Evolutionary conservation across 2,329 filamentous ascomycete species (phyloP), one percentile per base, ranked within the genome.

Genomic region (Pezicula carpinea): DNA sequence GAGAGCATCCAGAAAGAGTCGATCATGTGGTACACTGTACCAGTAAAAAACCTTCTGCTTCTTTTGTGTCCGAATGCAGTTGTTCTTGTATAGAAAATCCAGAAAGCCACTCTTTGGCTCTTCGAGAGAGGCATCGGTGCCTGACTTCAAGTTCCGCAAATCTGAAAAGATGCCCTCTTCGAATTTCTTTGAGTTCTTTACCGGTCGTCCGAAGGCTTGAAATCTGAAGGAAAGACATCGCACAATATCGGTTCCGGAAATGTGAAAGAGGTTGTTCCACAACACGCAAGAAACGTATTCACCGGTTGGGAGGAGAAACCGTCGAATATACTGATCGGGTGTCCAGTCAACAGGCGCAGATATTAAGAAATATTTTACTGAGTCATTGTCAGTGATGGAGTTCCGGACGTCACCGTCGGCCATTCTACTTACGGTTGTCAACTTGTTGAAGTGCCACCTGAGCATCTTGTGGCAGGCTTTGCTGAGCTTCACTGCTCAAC

Each of bases 1-100:
- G 60, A 99, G 76, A 33, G 93, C 93, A 73, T 99, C 93, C 58
- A 99, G 84, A 72, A 99, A 99, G 43, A 99, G 82, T 46, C 93
- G 83, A 70, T 99, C 93, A 68, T 99, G 93, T 1, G 93, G 93
- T 40, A 99, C 93, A 73, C 91, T 96, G 73, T 97, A 99, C 93
- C 93, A 99, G 74, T 97, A 99, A 65, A 99, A 99, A 56, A 99
- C 93, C 77, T 99, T 99, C 66, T 99, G 93, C 79, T 99, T 99
- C 83, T 99, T 99, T 71, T 99, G 93, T 32, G 93, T 99, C 59
- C 93, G 85, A 60, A 99, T 99, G 79, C 93, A 99, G 76, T 99
- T 99, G 80, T 99, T 99, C 80, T 99, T 99, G 82, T 99, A 99
- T 38, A 99, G 78, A 68, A 97, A 99, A 70, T 99, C 93, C 52